These are phyloP conservation scores for Acanthamoeba quina DNA, from an alignment of 208 protist species.

Conservation along the genomic window DNA sequence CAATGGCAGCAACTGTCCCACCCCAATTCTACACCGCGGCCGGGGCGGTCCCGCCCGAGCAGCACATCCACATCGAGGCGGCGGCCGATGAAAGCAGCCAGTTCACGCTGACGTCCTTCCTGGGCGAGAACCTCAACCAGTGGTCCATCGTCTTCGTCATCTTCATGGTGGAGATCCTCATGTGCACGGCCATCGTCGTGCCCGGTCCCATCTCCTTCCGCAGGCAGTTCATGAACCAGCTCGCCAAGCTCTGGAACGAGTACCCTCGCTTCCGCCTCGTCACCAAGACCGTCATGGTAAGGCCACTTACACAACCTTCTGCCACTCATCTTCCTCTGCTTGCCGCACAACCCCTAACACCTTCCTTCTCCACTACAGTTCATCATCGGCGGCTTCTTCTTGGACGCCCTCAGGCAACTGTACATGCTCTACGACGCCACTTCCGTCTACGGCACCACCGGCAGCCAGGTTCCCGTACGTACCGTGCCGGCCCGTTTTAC, in stretches of 20 bases:
- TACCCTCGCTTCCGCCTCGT: conserved; percentile 50
- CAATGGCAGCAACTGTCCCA: background rate
- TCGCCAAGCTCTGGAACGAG: conserved; percentile 67
- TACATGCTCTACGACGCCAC: conserved; percentile 67
- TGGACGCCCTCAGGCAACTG: conserved; percentile 46
- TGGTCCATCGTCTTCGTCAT: conserved; percentile 52
- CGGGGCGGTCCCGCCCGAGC: background rate
- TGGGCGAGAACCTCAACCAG: conserved; percentile 35
- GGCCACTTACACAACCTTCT: background rate
- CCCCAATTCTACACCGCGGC: background rate
- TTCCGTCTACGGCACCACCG: background rate
- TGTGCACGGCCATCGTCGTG: conserved; percentile 54
- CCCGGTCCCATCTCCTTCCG: conserved; percentile 12
- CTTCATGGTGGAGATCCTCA: conserved; percentile 49
- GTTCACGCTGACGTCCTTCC: background rate
- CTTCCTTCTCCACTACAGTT: background rate
- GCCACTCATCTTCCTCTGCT: background rate
- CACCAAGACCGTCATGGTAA: conserved; percentile 54
- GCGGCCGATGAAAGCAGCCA: background rate
- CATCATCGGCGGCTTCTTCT: conserved; percentile 37
- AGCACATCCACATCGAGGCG: conserved; percentile 44
- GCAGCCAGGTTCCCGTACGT: background rate
- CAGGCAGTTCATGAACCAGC: background rate
- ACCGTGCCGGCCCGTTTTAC: background rate
- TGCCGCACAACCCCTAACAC: background rate